Percentiles rank a stretch among this genome's conserved stretches.
Conservation (phyloP, 2,329 filamentous ascomycete species). For the Aspergillus melleus region DNA sequence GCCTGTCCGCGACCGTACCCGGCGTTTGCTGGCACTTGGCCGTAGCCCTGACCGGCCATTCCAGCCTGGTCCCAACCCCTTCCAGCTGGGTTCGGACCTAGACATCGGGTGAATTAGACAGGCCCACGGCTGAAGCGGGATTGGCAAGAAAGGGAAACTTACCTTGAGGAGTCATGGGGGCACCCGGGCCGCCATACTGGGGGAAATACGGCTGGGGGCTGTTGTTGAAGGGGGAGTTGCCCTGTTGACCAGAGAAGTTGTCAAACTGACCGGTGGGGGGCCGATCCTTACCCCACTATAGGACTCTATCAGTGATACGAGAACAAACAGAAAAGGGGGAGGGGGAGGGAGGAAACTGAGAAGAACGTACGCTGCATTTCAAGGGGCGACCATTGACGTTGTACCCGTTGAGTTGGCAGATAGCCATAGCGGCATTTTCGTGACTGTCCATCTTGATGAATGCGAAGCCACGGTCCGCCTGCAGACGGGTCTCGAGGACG, state of each 20-base stretch:
- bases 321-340: slow-evolving; percentile 31
- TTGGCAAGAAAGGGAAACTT: slow-evolving; percentile 13
- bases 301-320: not conserved
- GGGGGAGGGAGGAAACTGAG: not conserved
- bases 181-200: slow-evolving; percentile 77
- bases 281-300: slow-evolving; percentile 98
- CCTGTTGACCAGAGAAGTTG: slow-evolving; percentile 78
- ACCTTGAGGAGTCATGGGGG: slow-evolving; percentile 63
- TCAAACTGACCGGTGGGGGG: slow-evolving; percentile 81
- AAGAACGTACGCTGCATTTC: slow-evolving; percentile 89
- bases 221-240: slow-evolving; percentile 66
- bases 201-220: slow-evolving; percentile 85
- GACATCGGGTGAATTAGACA: slow-evolving; percentile 14
- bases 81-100: slow-evolving; percentile 59
- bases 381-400: slow-evolving; percentile 95
- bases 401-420: slow-evolving; percentile 96
- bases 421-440: slow-evolving; percentile 97
- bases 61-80: slow-evolving; percentile 55
- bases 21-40: slow-evolving; percentile 68
- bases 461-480: slow-evolving; percentile 94
- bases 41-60: slow-evolving; percentile 55
- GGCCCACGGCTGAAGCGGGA: not conserved
- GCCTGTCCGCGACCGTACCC: slow-evolving; percentile 77
- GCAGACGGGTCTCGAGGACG: slow-evolving; percentile 95
- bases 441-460: slow-evolving; percentile 99